Percentiles rank a stretch among this genome's conserved stretches.
Evolutionary conservation across 2,329 filamentous ascomycete species (phyloP).

Genomic region (Fusarium mexicanum): DNA sequence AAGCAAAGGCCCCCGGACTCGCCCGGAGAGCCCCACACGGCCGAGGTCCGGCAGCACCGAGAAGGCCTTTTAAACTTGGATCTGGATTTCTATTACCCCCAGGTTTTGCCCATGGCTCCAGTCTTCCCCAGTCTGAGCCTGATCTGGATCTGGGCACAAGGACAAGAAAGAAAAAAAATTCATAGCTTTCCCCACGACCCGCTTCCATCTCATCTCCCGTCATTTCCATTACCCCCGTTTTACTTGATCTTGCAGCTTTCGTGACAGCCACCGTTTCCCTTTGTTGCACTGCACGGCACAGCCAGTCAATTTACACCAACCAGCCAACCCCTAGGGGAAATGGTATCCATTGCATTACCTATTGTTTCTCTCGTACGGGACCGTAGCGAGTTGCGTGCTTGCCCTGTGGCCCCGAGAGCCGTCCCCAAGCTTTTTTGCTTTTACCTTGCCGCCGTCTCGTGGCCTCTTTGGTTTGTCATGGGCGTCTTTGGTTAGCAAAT

Average conservation of each 20-base stretch:
- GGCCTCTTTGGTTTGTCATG: slow-evolving; percentile 43
- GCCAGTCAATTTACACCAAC: slow-evolving; percentile 14
- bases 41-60: slow-evolving; percentile 40
- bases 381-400: slow-evolving; percentile 26
- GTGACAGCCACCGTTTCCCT: slow-evolving; percentile 41
- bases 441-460: slow-evolving; percentile 36
- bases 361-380: neutral
- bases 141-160: slow-evolving; percentile 18
- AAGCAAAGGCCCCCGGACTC: slow-evolving; percentile 33
- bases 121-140: slow-evolving; percentile 30
- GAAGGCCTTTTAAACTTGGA: slow-evolving; percentile 23
- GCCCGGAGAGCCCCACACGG: slow-evolving; percentile 40
- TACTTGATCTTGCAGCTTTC: slow-evolving; percentile 51
- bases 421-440: slow-evolving; percentile 12
- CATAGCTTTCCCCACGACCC: slow-evolving; percentile 32
- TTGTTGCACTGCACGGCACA: slow-evolving; percentile 28
- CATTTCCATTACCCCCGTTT: slow-evolving; percentile 49
- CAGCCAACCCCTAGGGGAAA: slow-evolving; percentile 34
- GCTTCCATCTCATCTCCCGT: slow-evolving; percentile 24
- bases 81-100: slow-evolving; percentile 50
- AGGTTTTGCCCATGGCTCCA: slow-evolving; percentile 42
- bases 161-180: slow-evolving; percentile 21
- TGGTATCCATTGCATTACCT: slow-evolving; percentile 24
- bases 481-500: slow-evolving; percentile 41
- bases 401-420: slow-evolving; percentile 21